Evolutionary conservation across 495 filamentous ascomycete species (phyloP), one percentile per base, ranked within the genome.

Genomic region (Penicillium turbatum): DNA sequence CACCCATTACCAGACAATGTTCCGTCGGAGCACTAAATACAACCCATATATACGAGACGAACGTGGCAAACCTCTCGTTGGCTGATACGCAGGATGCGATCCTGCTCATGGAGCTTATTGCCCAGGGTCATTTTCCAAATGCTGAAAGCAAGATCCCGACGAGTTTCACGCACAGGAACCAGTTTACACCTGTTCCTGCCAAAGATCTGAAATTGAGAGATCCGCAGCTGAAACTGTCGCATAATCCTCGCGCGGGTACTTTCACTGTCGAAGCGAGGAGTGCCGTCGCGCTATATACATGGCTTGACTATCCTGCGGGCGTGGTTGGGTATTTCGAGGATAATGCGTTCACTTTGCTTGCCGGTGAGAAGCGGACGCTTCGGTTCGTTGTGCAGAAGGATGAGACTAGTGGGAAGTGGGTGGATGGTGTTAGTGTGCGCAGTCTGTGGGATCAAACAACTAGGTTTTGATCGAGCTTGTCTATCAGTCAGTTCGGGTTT

Each of bases 361-460:
- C 77, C 11, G 79, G 79, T 1, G 72, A 84, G 64, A 72, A 72
- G 57, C 79, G 72, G 57, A 65, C 76, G 32, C 60, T 81, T 9
- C 71, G 71, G 0, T 79, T 74, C 51, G 74, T 68, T 24, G 63
- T 84, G 5, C 78, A 78, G 66, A 76, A 70, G 1, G 77, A 77
- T 62, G 61, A 60, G 6, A 75, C 72, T 11, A 56, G 63, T 37
- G 78, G 73, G 0, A 70, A 70, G 9, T 87, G 84, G 82, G 62
- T 73, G 27, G 37, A 72, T 11, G 71, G 66, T 24, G 82, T 87
- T 4, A 81, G 77, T 3, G 81, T 82, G 44, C 68, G 69, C 41
- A 87, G 85, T 62, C 67, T 88, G 38, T 87, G 82, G 82, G 76
- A 88, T 64, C 80, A 85, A 65, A 83, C 78, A 3, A 56, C 74